These are phyloP conservation scores for Penstemon newberryi DNA, from an alignment of 257 asterid species.

Conservation along the genomic window DNA sequence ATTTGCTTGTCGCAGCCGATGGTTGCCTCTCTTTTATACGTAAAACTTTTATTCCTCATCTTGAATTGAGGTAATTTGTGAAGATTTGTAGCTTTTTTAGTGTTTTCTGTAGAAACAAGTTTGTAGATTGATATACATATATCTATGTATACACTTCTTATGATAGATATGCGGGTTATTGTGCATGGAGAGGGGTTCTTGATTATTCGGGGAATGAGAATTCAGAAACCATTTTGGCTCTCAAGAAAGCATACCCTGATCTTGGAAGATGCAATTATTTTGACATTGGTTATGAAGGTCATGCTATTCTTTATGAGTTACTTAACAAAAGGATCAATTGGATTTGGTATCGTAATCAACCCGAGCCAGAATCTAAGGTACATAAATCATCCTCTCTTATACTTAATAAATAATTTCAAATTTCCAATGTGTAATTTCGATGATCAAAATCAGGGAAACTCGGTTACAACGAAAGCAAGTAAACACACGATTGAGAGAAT, in stretches of 20 bases:
- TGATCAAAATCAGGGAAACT: constrained; percentile 51
- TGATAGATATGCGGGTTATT: constrained; percentile 75
- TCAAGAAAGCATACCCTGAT: constrained; percentile 66
- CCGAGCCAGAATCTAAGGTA: constrained; percentile 72
- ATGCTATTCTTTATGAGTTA: constrained; percentile 60
- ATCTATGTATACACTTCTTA: background rate
- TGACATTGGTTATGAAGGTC: constrained; percentile 59
- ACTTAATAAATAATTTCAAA: background rate
- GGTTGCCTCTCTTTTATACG: constrained; percentile 74
- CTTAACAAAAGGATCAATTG: constrained; percentile 61
- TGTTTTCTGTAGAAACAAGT: background rate
- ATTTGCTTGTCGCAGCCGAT: constrained; percentile 82
- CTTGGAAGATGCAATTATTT: constrained; percentile 72
- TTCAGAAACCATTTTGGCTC: constrained; percentile 52
- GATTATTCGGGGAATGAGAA: constrained; percentile 51
- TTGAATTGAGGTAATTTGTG: constrained; percentile 58
- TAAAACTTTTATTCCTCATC: constrained; percentile 55
- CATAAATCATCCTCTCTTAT: background rate
- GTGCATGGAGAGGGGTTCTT: constrained; percentile 89
- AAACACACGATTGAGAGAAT: constrained; percentile 47
- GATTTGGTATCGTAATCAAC: constrained; percentile 86
- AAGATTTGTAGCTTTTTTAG: background rate
- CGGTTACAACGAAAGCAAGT: constrained; percentile 69
- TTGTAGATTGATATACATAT: background rate
- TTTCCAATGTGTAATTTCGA: background rate